Base-by-base conservation (phyloP, 2,329 filamentous ascomycete genomes). In the Fusarium temperatum region DNA sequence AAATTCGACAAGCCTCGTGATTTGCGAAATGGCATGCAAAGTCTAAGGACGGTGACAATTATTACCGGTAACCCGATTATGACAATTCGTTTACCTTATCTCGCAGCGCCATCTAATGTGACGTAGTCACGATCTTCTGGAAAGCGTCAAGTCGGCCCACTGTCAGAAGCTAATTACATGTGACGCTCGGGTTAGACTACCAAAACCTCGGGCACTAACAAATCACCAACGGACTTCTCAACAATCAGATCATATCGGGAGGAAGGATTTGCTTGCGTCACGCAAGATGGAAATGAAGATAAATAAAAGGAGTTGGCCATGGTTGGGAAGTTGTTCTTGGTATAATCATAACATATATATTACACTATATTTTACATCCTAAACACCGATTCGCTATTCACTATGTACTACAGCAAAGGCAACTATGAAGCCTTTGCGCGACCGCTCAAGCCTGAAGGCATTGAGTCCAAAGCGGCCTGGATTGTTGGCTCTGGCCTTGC, bases 111-210 rank as follows among this genome's bases (percentile, higher is more conserved):
- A 18, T 42, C n/a, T 28, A 20, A 18, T 9, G 15, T n/a, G 12
- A 35, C n/a, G n/a, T 20, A 42, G 36, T 36, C 38, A 56, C 50
- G 18, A 42, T 56, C 18, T 41, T 42, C 24, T 26, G n/a, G 35
- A 41, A n/a, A 28, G 11, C 28, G n/a, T 42, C 58, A 56, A 18
- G 22, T 42, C 26, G 38, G 26, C 48, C 47, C 58, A 30, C 48
- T 55, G 30, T 61, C 58, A 61, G 58, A 61, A 61, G 58, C 58
- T 14, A 61, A 42, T 61, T 18, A 10, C 58, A 61, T 61, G 58
- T 56, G 58, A 55, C 28, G n/a, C 4, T 44, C 38, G 30, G n/a
- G 4, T 20, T 55, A 10, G 18, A 5, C 6, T 35, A 28, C 47
- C 12, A 26, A 54, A 26, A 53, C 58, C 58, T 61, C 58, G 58